Evolutionary conservation across 768 basidiomycete genomes (phyloP), one percentile per base, ranked within the genome.

Genomic region (Amanita brunnescens): DNA sequence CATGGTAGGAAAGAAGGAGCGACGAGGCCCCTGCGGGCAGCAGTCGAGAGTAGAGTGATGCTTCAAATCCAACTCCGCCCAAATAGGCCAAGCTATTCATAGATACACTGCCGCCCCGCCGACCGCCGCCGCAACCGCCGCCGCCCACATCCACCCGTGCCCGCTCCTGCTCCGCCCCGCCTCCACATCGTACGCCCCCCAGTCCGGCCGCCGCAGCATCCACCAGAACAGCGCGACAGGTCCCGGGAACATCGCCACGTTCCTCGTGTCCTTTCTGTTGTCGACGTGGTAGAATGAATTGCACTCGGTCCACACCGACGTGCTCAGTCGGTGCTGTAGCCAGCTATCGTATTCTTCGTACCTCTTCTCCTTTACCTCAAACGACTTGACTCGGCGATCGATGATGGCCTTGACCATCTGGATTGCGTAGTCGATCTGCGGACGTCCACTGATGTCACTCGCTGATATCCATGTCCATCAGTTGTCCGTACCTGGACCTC

Each of bases 301-400:
- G 63, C 80, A 81, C 21, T 73, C 70, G 34, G 70, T 70, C 73
- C 76, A 81, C 46, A 80, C 78, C 33, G 77, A 75, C 21, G 55
- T 66, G 49, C 60, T 56, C 42, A 82, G 64, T 32, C 77, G 71
- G 18, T 58, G 57, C 56, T 78, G 77, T 53, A 84, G 54, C 73
- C 74, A 75, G 34, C 57, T 61, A 53, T 83, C 79, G 62, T 82
- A 82, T 48, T 62, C 57, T 42, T 72, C 69, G 29, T 74, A 73
- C 5, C 72, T 75, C 21, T 73, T 66, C 38, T 71, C 64, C 21
- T 62, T 74, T 9, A 81, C 67, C 54, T 74, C 74, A 51, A 81
- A 71, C 9, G 77, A 76, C 59, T 70, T 72, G 20, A 72, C 72
- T 55, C 70, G 62, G 29, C 76, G 72, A 32, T 68, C 63, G 16